A percentile compares a stretch with the other conserved stretches of the same genome.
phyloP scores from a whole-genome alignment of 306 rosid genomes.

The Vigna radiata region DNA sequence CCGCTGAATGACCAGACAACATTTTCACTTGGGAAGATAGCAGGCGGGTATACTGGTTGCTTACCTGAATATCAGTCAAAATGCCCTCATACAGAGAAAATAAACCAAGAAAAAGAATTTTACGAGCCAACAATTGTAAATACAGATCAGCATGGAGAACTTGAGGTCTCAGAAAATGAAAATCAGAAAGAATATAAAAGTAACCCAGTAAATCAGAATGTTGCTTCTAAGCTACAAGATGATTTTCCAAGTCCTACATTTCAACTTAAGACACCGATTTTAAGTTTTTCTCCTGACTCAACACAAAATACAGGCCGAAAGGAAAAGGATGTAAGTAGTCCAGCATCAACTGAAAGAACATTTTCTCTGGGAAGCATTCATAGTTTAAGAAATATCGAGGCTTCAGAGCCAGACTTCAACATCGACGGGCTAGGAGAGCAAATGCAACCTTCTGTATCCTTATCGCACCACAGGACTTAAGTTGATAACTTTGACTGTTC shows the following conservation, averaged over 20 bases:
- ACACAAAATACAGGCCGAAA: conserved; percentile 52
- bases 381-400: conserved; percentile 55
- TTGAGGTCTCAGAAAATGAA: conserved; percentile 50
- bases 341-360: conserved; percentile 50
- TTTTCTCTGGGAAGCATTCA: conserved; percentile 55
- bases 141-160: conserved; percentile 46
- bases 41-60: conserved; percentile 42
- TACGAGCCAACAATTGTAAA: conserved; percentile 49
- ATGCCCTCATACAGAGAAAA: conserved; percentile 42
- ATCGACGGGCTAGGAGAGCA: conserved; percentile 45
- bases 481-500: conserved; percentile 38
- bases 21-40: conserved; percentile 49
- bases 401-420: conserved; percentile 50
- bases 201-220: conserved; percentile 49
- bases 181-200: conserved; percentile 52
- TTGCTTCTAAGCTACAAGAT: conserved; percentile 53
- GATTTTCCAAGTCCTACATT: conserved; percentile 67
- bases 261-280: conserved; percentile 58
- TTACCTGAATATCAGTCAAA: conserved; percentile 52
- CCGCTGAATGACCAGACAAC: conserved; percentile 43
- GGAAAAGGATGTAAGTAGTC: conserved; percentile 47
- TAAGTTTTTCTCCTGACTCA: conserved; percentile 61
- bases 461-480: conserved; percentile 40
- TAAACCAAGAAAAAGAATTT: conserved; percentile 49
- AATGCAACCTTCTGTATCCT: conserved; percentile 72